Base-by-base conservation (phyloP, 208 protist species). In the Leptomonas pyrrhocoris region DNA sequence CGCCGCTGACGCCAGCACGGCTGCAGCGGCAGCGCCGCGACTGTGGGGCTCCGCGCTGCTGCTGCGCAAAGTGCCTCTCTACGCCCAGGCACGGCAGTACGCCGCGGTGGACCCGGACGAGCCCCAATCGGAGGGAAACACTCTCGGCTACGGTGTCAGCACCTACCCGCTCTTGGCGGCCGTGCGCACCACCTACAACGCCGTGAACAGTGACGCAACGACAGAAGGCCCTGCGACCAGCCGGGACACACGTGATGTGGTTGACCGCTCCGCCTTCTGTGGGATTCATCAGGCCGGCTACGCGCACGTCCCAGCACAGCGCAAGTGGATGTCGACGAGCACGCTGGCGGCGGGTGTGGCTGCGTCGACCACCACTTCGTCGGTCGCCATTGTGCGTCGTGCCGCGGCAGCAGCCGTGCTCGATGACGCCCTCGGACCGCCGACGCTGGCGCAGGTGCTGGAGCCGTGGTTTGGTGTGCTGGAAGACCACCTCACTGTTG, bases 61-160 rank as follows among this genome's bases (percentile, higher is more conserved):
- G 40, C 58, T 92, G 48, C 71, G 56, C 18, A 92, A 92, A 58
- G 59, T 89, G 15, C 74, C 86, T 3, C 54, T 92, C n/a, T 80
- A 85, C 36, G 78, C 86, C 1, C 80, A 77, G 54, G 77, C 78
- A 18, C 79, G 70, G 19, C 73, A 49, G 38, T 77, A 75, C 45
- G 67, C 67, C 8, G 45, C 72, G 28, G 40, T 69, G 23, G 31
- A 77, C 55, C 58, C 77, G 2, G 63, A 77, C 13, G 83, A 88
- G 50, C 63, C 76, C 31, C 12, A 74, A 23, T 69, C 83, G n/a
- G 83, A 92, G 68, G 62, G 75, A 42, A 89, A 92, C 71, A 71
- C 77, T 28, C 83, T 92, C 16, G 63, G 63, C 62, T 89, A 88
- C 72, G 79, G 84, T 7, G 50, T 77, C 0, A 81, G 81, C 43